phyloP scores from a whole-genome alignment of 768 basidiomycete species.

The Suillus paluster region DNA sequence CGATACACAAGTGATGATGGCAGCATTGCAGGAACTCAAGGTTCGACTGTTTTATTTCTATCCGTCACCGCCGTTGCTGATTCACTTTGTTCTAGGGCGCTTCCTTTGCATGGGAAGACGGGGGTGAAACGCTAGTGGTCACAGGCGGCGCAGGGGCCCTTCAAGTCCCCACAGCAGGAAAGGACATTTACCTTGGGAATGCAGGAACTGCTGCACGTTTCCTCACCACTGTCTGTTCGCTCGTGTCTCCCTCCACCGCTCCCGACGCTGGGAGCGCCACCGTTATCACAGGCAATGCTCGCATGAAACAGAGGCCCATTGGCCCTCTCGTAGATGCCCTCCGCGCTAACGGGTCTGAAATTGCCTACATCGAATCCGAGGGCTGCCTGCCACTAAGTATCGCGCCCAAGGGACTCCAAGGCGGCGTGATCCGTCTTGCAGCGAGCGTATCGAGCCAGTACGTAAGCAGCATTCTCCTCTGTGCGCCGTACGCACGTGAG shows the following conservation, averaged over 20 bases:
- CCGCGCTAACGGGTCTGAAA: constrained; percentile 73
- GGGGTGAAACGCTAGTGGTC: constrained; percentile 93
- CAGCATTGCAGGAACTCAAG: constrained; percentile 86
- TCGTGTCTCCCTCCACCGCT: constrained; percentile 59
- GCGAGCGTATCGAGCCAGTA: constrained; percentile 98
- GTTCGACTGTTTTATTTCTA: constrained; percentile 40
- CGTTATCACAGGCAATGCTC: constrained; percentile 93
- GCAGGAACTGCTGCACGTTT: constrained; percentile 98
- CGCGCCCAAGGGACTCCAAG: constrained; percentile 79
- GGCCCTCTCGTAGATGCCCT: constrained; percentile 94
- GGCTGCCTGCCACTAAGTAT: constrained; percentile 93
- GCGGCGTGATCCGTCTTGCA: constrained; percentile 82
- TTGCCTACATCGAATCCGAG: constrained; percentile 76
- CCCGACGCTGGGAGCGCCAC: constrained; percentile 54
- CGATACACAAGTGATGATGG: constrained; percentile 99
- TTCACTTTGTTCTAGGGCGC: constrained; percentile 64
- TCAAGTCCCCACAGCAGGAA: constrained; percentile 74
- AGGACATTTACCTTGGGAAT: constrained; percentile 94
- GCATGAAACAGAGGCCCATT: constrained; percentile 99
- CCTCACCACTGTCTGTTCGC: constrained; percentile 93
- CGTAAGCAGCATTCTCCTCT: constrained; percentile 95
- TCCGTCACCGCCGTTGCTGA: constrained; percentile 6
- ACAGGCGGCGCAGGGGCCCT: constrained; percentile 84
- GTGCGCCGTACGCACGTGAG: constrained; percentile 89
- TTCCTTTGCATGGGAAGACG: constrained; percentile 92